Evolutionary conservation across 371 early-diverging fungal genomes (phyloP), one percentile per base, ranked within the genome.

Genomic region (Mucor indicus): DNA sequence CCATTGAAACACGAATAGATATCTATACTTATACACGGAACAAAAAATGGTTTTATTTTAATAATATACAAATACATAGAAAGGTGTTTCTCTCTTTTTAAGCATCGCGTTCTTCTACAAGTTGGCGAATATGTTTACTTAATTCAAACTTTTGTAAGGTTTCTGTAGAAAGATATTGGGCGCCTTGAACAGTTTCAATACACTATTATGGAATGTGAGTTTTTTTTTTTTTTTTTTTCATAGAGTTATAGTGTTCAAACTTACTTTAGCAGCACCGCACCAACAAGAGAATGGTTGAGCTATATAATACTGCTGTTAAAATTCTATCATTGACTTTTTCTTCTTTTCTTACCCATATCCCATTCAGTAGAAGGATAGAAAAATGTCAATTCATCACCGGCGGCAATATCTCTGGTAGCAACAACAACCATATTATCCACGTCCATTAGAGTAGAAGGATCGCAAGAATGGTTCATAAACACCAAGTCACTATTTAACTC

Each of bases 311-410:
- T 4, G n/a, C n/a, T 11, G 4, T 33, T 33, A 33, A 13, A 5
- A 11, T 4, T 13, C 15, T 11, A 30, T 4, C 11, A 5, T 9
- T 40, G 23, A 25, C 25, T 40, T n/a, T 24, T n/a, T n/a, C 6
- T 12, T 32, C n/a, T 2, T 8, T 21, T 6, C 50, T 60, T 62
- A 68, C 69, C 81, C 92, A 92, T 92, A 59, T 86, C 86, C 89
- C 89, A 92, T 60, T 92, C 92, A 22, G 86, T 86, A 19, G 81
- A 77, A 24, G 90, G 90, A 53, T 92, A 92, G 61, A 90, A 90
- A 66, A 92, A 90, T 12, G 86, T 85, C 50, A 89, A 27, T 55
- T 84, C 87, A 44, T 85, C 86, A 17, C 87, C 89, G 30, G 66
- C 64, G 44, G 67, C 62, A 40, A 85, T 55, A 43, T 85, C 85